Evolutionary conservation across 176 grass and related monocot species (phyloP).

Genomic region (Miscanthus lutarioriparius): DNA sequence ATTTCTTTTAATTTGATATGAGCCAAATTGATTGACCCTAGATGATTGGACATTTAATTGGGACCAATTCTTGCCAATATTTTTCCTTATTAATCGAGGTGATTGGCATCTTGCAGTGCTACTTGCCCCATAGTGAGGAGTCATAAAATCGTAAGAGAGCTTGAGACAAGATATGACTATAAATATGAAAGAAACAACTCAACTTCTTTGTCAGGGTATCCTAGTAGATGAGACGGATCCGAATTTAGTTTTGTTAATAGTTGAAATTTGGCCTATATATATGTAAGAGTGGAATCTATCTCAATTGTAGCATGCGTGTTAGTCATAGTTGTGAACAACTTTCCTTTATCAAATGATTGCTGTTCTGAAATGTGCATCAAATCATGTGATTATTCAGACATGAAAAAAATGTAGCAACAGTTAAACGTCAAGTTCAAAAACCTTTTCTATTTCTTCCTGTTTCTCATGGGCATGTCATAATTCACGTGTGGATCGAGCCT

Average conservation of each 20-base stretch:
- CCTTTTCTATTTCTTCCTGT: background rate
- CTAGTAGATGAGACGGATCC: conserved; percentile 13
- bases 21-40: background rate
- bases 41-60: conserved; percentile 3
- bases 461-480: background rate
- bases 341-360: conserved; percentile 34
- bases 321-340: conserved; percentile 29
- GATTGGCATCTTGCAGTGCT: conserved; percentile 20
- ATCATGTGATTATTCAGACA: conserved; percentile 7
- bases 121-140: background rate
- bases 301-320: conserved; percentile 42
- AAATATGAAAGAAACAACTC: conserved; percentile 30
- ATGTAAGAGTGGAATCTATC: conserved; percentile 32
- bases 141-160: conserved; percentile 12
- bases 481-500: conserved; percentile 15
- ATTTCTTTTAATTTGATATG: conserved; percentile 14
- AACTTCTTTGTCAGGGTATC: conserved; percentile 28
- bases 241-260: conserved; percentile 21
- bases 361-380: conserved; percentile 35
- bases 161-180: conserved; percentile 28
- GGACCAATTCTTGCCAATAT: conserved; percentile 15
- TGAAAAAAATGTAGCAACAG: conserved; percentile 21
- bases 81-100: conserved; percentile 1
- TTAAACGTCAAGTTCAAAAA: background rate
- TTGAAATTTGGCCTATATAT: conserved; percentile 14